These are phyloP conservation scores for Chaetomium sp. DNA, from an alignment of 2,329 filamentous ascomycete species.

Conservation along the genomic window DNA sequence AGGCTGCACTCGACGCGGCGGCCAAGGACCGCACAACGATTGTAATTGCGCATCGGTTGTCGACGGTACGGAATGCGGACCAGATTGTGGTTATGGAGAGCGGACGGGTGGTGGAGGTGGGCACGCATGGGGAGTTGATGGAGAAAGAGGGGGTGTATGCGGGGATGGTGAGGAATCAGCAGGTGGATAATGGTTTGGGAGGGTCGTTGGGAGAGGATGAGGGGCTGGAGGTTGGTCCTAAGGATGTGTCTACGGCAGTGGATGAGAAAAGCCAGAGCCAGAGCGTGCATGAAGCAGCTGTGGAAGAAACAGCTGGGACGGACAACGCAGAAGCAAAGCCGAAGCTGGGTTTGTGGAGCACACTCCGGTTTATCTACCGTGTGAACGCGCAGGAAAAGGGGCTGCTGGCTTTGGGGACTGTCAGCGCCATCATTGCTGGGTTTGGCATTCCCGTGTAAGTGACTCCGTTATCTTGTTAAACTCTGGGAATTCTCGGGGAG, in stretches of 20 bases:
- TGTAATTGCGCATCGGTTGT: conserved; percentile 89
- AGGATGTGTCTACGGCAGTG: too few species aligned
- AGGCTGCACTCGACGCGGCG: conserved; percentile 83
- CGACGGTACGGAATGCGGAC: conserved; percentile 87
- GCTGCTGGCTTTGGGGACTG: conserved; percentile 64
- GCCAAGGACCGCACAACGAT: conserved; percentile 86
- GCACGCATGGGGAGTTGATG: conserved; percentile 75
- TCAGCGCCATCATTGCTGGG: conserved; percentile 70
- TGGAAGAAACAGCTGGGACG: too few species aligned
- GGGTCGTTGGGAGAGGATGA: conserved; percentile 45
- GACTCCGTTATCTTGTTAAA: conserved; percentile 62
- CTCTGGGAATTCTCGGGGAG: conserved; percentile 70
- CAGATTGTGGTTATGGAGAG: conserved; percentile 91
- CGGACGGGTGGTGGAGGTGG: conserved; percentile 86
- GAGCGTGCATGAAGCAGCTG: too few species aligned
- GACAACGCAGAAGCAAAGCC: conserved; percentile 35
- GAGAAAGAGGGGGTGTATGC: conserved; percentile 67
- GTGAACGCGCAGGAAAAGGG: conserved; percentile 39
- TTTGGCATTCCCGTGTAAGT: conserved; percentile 71
- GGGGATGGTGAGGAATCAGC: conserved; percentile 81
- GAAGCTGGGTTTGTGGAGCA: conserved; percentile 53
- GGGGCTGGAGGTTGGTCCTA: conserved; percentile 28
- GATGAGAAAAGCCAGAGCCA: too few species aligned
- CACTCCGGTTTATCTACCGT: conserved; percentile 61
- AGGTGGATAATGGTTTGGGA: conserved; percentile 60